Percentiles rank a stretch among this genome's conserved stretches.
Evolutionary conservation across 169 alveolate genomes (phyloP).

Genomic region (Ichthyophthirius multifiliis): DNA sequence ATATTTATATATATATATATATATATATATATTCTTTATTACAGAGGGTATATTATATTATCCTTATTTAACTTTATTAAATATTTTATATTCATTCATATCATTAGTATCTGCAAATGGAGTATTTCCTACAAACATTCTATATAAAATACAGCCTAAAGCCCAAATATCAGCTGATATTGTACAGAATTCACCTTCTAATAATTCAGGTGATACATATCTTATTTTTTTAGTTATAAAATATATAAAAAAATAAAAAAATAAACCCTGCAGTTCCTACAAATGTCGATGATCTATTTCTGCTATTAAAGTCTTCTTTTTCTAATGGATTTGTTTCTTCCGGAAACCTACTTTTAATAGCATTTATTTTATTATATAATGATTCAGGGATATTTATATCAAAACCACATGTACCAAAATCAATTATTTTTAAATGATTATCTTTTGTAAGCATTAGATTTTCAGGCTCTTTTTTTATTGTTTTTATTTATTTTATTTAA

Average conservation of each 20-base stretch:
- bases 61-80: constrained; percentile 37
- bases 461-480: constrained; percentile 43
- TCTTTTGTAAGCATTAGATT: constrained; percentile 21
- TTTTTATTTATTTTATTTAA: too few species aligned
- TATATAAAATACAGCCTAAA: constrained; percentile 74
- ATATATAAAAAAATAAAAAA: not conserved
- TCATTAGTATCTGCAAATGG: constrained; percentile 53
- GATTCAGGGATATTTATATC: constrained; percentile 7
- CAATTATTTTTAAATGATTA: constrained; percentile 31
- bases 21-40: too few species aligned
- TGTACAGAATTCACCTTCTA: constrained; percentile 68
- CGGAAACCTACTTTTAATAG: not conserved
- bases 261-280: constrained; percentile 30
- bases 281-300: constrained; percentile 15
- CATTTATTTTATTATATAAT: not conserved
- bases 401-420: constrained; percentile 37
- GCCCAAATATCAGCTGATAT: constrained; percentile 81
- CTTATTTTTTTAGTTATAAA: too few species aligned
- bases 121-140: constrained; percentile 73
- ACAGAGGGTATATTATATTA: constrained; percentile 42
- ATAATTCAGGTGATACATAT: constrained; percentile 81
- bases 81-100: constrained; percentile 40
- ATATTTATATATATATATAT: too few species aligned
- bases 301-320: not conserved
- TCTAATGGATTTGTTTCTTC: not conserved